Conservation (phyloP, 768 basidiomycete genomes). For the Hebeloma cylindrosporum region DNA sequence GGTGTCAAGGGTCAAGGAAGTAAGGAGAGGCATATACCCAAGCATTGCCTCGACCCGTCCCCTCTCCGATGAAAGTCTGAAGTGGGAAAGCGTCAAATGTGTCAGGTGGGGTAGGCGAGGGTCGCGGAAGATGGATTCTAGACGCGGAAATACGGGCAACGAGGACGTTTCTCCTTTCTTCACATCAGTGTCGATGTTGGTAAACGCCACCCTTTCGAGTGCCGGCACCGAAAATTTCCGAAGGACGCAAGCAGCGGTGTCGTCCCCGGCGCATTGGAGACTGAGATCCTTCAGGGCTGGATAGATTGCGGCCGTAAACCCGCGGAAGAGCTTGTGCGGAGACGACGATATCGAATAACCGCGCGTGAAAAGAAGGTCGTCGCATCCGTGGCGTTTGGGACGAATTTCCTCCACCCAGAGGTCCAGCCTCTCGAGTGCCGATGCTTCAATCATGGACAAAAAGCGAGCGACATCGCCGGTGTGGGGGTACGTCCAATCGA, state of each 20-base stretch:
- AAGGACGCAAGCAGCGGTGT: slow-evolving; percentile 36
- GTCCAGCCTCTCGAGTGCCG: slow-evolving; percentile 44
- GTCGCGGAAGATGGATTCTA: slow-evolving; percentile 56
- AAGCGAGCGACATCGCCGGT: slow-evolving; percentile 42
- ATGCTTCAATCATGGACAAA: slow-evolving; percentile 40
- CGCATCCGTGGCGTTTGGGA: slow-evolving; percentile 8
- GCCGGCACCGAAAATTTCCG: slow-evolving; percentile 45
- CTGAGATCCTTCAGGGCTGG: slow-evolving; percentile 41
- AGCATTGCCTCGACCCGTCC: slow-evolving; percentile 42
- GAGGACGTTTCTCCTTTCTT: slow-evolving; percentile 14
- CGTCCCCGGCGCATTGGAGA: slow-evolving; percentile 41
- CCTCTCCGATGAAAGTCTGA: slow-evolving; percentile 39
- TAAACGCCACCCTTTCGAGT: slow-evolving; percentile 45
- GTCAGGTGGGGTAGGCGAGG: slow-evolving; percentile 52
- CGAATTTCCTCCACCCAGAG: slow-evolving; percentile 39
- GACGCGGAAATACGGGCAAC: slow-evolving; percentile 41
- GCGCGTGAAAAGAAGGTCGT: slow-evolving; percentile 13
- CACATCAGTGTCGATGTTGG: slow-evolving; percentile 33
- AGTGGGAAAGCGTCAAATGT: slow-evolving; percentile 49
- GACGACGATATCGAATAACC: slow-evolving; percentile 15
- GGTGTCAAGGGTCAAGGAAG: slow-evolving; percentile 45
- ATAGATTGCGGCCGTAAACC: slow-evolving; percentile 27
- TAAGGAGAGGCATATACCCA: slow-evolving; percentile 51
- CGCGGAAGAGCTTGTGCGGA: slow-evolving; percentile 13
- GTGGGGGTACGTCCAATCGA: slow-evolving; percentile 50